Evolutionary conservation across 345 rosid species (phyloP).

Genomic region (Lagerstroemia speciosa): DNA sequence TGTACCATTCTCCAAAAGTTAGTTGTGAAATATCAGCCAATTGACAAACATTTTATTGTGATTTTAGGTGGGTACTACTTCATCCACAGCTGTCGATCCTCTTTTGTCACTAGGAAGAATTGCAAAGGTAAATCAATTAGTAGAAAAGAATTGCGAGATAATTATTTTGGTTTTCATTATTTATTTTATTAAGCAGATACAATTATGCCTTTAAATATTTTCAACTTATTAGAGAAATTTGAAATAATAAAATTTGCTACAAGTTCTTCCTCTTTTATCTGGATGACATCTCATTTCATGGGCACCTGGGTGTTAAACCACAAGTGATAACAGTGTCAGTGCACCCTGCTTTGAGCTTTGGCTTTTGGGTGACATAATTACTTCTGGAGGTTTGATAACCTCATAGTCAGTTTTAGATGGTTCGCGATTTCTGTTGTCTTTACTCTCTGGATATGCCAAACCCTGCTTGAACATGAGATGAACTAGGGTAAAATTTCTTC

Average conservation of each 20-base stretch:
- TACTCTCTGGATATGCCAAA: neutral
- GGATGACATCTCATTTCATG: neutral
- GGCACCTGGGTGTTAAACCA: neutral
- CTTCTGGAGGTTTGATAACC: neutral
- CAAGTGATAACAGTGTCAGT: neutral
- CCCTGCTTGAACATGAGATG: neutral
- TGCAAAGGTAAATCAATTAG: neutral
- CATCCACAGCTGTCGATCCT: neutral
- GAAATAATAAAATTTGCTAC: neutral
- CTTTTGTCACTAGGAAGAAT: neutral
- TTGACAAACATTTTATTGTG: neutral
- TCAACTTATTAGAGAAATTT: neutral
- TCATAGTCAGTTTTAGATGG: neutral
- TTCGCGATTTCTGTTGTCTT: neutral
- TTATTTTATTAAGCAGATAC: neutral
- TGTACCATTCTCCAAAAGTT: neutral
- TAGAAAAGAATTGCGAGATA: neutral
- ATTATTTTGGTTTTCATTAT: neutral
- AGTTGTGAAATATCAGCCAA: neutral
- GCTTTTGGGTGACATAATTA: neutral
- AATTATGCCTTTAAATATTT: neutral
- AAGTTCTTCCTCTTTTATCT: neutral
- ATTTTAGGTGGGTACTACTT: neutral
- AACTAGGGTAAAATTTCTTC: neutral
- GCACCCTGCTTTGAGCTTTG: neutral